Conservation (phyloP, 371 early-diverging fungal species). For the Vairimorpha necatrix region DNA sequence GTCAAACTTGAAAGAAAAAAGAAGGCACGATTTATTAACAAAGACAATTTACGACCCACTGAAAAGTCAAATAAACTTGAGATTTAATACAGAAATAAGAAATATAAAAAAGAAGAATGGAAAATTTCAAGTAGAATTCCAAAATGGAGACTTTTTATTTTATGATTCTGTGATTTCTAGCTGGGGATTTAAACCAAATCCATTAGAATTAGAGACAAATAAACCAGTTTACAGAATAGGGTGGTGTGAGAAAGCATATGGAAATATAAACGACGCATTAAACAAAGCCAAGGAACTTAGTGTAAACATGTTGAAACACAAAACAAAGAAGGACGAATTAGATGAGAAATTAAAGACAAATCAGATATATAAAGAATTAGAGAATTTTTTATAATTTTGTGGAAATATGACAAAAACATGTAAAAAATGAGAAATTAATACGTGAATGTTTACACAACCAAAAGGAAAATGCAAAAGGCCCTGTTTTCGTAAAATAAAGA, state of each 20-base stretch:
- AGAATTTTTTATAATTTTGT: no score
- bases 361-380: no score
- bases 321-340: no score
- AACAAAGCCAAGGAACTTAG: conserved; percentile 16
- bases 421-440: no score
- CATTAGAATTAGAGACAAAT: not conserved
- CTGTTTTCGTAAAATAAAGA: no score
- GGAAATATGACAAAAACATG: no score
- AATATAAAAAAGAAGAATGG: conserved; percentile 4
- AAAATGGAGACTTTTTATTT: not conserved
- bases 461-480: no score
- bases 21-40: conserved; percentile 21
- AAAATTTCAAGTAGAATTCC: not conserved
- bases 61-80: conserved; percentile 7
- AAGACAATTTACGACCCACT: not conserved
- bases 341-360: no score
- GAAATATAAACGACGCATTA: conserved; percentile 17
- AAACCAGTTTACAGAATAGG: conserved; percentile 39
- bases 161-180: conserved; percentile 34
- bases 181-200: conserved; percentile 37
- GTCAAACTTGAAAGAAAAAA: not conserved
- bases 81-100: conserved; percentile 25
- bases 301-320: conserved; percentile 3
- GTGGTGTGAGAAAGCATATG: conserved; percentile 43
- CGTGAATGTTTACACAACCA: no score